phyloP scores from a whole-genome alignment of 768 basidiomycete genomes.

The Calvatia gigantea region DNA sequence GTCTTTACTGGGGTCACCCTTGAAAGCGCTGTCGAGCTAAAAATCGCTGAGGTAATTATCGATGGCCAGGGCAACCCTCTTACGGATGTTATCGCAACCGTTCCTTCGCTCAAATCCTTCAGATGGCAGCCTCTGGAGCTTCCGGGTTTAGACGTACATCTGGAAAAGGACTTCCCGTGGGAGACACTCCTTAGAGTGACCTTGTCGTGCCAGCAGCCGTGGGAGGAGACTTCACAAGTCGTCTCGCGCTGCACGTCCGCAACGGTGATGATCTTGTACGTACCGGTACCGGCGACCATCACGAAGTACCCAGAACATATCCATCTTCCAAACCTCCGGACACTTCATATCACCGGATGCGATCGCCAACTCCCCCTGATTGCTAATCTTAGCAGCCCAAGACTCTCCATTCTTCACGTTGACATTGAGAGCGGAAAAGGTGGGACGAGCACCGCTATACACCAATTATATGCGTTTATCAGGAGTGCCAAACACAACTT shows the following conservation, averaged over 20 bases:
- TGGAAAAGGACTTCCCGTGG: not conserved
- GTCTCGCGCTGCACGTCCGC: not conserved
- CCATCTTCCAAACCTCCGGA: not conserved
- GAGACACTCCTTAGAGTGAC: not conserved
- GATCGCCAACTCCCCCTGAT: not conserved
- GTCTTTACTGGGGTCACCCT: not conserved
- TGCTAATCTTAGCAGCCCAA: not conserved
- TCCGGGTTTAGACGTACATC: not conserved
- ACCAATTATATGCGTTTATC: not conserved
- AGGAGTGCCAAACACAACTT: not conserved
- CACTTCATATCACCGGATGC: not conserved
- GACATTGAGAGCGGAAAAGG: not conserved
- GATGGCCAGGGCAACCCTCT: not conserved
- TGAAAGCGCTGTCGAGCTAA: not conserved
- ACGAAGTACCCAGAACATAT: not conserved
- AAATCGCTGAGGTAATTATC: not conserved
- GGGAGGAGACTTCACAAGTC: not conserved
- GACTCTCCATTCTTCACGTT: not conserved
- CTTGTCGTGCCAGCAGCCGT: not conserved
- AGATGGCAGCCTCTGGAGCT: not conserved
- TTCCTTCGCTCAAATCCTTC: not conserved
- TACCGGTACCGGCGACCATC: not conserved
- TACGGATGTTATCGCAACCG: not conserved
- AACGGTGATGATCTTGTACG: not conserved
- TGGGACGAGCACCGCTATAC: not conserved